Evolutionary conservation across 2,329 filamentous ascomycete genomes (phyloP).

Genomic region (Fusarium sarcochroum): DNA sequence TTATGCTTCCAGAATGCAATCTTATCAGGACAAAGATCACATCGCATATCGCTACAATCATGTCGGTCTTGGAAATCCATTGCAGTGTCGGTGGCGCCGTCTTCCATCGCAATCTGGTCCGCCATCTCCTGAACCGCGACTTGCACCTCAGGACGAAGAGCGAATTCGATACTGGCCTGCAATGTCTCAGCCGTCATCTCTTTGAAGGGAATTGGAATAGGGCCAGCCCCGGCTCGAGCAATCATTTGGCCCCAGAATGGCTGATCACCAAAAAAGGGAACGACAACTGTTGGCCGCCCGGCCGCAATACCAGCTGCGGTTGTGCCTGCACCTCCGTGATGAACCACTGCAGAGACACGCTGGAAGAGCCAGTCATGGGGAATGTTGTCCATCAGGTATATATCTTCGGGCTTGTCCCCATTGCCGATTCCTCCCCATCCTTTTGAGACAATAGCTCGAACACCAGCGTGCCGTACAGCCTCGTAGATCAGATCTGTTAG

Average conservation of each 20-base stretch:
- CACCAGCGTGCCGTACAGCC: conserved; percentile 73
- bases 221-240: conserved; percentile 71
- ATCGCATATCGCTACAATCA: conserved; percentile 67
- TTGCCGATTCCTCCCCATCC: conserved; percentile 70
- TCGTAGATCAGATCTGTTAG: conserved; percentile 81
- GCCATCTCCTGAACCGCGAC: conserved; percentile 50
- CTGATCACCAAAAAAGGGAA: conserved; percentile 77
- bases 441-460: conserved; percentile 78
- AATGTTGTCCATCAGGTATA: too few relatives aligned
- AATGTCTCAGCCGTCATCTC: conserved; percentile 70
- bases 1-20: conserved; percentile 75
- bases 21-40: conserved; percentile 69
- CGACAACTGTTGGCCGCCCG: conserved; percentile 73
- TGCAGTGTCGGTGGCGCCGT: conserved; percentile 65
- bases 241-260: conserved; percentile 78
- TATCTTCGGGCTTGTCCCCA: too few relatives aligned
- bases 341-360: conserved; percentile 70
- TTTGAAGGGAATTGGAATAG: conserved; percentile 70
- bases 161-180: conserved; percentile 65
- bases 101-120: conserved; percentile 65
- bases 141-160: conserved; percentile 61
- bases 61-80: conserved; percentile 69
- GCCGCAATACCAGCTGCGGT: conserved; percentile 73
- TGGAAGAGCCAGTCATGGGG: conserved; percentile 78
- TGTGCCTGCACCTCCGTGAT: conserved; percentile 76